These are phyloP conservation scores for Melanogaster broomeanus DNA, from an alignment of 768 basidiomycete species.

Conservation along the genomic window DNA sequence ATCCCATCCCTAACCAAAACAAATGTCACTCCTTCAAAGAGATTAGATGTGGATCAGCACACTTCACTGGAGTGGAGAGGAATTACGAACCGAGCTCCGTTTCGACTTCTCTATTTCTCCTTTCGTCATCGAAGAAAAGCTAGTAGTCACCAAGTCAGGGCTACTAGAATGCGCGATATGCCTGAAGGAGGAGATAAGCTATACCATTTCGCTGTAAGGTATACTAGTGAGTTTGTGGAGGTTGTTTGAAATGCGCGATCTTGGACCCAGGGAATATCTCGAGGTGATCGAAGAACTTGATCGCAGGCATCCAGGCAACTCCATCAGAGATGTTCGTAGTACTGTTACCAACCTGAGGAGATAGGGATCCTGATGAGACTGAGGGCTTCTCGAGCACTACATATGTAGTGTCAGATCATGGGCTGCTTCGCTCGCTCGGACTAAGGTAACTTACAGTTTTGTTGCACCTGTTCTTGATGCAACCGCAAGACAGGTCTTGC, in stretches of 20 bases:
- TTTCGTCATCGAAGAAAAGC: conserved; percentile 77
- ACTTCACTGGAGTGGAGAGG: background rate
- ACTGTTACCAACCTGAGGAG: conserved; percentile 34
- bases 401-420: background rate
- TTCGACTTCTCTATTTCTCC: conserved; percentile 50
- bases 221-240: conserved; percentile 76
- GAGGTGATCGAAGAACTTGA: conserved; percentile 64
- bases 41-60: background rate
- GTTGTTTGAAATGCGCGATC: conserved; percentile 72
- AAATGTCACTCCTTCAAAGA: conserved; percentile 75
- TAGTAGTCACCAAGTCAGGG: conserved; percentile 20
- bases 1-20: conserved; percentile 67
- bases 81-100: conserved; percentile 46
- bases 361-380: conserved; percentile 53
- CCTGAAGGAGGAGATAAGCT: conserved; percentile 7
- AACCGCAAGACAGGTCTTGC: conserved; percentile 57
- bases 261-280: conserved; percentile 86
- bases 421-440: background rate
- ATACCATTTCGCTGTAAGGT: conserved; percentile 79
- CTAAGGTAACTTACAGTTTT: conserved; percentile 57
- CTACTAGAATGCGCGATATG: background rate
- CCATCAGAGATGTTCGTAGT: conserved; percentile 6
- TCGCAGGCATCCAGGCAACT: conserved; percentile 44
- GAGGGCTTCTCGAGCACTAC: conserved; percentile 78
- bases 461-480: conserved; percentile 75